Percentiles rank a stretch among this genome's conserved stretches.
Evolutionary conservation across 768 basidiomycete species (phyloP).

Genomic region (Heimioporus sp.): DNA sequence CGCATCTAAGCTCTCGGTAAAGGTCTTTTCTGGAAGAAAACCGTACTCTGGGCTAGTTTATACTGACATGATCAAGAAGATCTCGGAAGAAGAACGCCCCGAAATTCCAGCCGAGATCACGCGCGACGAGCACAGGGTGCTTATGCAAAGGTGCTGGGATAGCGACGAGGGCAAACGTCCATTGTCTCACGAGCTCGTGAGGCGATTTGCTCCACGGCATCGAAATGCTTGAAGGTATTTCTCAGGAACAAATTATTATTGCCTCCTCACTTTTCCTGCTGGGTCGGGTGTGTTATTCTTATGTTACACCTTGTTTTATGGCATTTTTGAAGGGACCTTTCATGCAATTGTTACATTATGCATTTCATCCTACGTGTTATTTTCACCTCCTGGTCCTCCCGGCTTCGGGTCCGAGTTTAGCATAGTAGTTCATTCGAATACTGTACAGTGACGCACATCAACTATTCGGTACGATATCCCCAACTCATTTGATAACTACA

Average conservation of each 20-base stretch:
- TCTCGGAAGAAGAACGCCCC: conserved; percentile 13
- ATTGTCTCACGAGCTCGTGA: conserved; percentile 6
- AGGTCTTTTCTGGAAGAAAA: conserved; percentile 19
- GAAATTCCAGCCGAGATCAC: conserved; percentile 2
- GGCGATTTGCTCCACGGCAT: neutral
- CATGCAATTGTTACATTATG: too few species aligned
- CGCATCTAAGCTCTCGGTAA: conserved; percentile 9
- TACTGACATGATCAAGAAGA: neutral
- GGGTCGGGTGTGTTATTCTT: neutral
- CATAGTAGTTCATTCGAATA: too few species aligned
- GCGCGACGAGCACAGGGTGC: conserved; percentile 1
- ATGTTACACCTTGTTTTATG: too few species aligned
- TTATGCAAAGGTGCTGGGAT: conserved; percentile 21
- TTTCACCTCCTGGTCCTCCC: too few species aligned
- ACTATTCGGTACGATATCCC: too few species aligned
- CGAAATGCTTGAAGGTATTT: too few species aligned
- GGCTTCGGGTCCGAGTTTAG: too few species aligned
- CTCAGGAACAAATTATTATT: neutral
- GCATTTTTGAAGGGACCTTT: too few species aligned
- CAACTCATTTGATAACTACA: too few species aligned
- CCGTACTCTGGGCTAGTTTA: conserved; percentile 12
- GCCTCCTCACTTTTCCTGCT: neutral
- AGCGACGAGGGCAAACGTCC: conserved; percentile 16
- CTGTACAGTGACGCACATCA: too few species aligned
- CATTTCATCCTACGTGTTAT: too few species aligned